A percentile compares a stretch with the other conserved stretches of the same genome.
phyloP scores from a whole-genome alignment of 371 early-diverging fungal species.

The Rhizopus stolonifer region DNA sequence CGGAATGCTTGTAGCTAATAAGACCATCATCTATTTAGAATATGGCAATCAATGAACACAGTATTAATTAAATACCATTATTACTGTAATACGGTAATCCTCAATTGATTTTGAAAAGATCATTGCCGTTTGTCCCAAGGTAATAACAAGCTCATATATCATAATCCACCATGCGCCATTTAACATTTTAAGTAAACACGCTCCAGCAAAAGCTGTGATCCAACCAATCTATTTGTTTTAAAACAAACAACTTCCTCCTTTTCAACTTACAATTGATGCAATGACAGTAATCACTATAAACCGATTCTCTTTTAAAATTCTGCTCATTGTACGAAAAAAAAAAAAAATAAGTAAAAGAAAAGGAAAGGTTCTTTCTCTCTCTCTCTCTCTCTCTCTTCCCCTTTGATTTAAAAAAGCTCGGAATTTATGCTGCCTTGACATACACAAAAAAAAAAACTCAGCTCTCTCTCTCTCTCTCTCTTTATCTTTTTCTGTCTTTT shows the following conservation, averaged over 20 bases:
- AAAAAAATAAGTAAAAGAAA: background rate
- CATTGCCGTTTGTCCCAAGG: constrained; percentile 15
- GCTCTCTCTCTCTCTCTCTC: too few relatives aligned
- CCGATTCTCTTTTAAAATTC: constrained; percentile 26
- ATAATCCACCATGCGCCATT: constrained; percentile 52
- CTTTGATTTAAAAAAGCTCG: constrained; percentile 1
- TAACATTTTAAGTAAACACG: constrained; percentile 34
- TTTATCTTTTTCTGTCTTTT: too few relatives aligned
- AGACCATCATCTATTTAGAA: constrained; percentile 31
- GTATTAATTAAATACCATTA: background rate
- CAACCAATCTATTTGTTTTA: constrained; percentile 32
- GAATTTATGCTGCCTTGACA: background rate
- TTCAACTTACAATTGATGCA: constrained; percentile 27
- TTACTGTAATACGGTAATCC: constrained; percentile 40
- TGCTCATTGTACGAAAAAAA: background rate
- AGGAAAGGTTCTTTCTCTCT: background rate
- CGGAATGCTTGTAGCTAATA: constrained; percentile 43
- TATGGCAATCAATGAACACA: background rate
- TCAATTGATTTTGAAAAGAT: constrained; percentile 26
- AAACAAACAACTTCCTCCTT: background rate
- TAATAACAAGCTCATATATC: constrained; percentile 33
- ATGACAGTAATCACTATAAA: constrained; percentile 29
- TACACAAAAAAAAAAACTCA: background rate
- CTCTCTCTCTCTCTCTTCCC: too few relatives aligned
- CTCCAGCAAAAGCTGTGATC: constrained; percentile 37